Conservation (phyloP, 1,284 basidiomycete species). For the Marasmius sp. region DNA sequence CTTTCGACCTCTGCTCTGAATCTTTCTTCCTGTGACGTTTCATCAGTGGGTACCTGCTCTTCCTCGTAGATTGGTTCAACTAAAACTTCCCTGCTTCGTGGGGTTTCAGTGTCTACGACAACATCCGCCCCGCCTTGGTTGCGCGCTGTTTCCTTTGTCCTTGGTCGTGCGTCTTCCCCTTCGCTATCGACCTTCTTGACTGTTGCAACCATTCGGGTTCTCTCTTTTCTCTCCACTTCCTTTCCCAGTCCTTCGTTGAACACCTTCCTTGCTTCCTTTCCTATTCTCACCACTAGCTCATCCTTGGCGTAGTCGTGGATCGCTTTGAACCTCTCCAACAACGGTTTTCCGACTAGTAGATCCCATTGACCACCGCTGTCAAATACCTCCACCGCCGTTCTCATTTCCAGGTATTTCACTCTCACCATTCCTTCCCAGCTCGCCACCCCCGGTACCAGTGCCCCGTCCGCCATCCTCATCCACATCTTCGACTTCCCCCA, state of each 20-base stretch:
- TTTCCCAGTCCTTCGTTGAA: neutral
- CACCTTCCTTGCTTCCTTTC: neutral
- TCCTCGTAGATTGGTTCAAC: too few species aligned
- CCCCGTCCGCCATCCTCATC: slow-evolving; percentile 30
- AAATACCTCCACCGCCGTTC: slow-evolving; percentile 31
- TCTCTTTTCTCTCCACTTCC: neutral
- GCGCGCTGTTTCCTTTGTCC: neutral
- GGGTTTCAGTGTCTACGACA: too few species aligned
- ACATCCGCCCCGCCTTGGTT: neutral
- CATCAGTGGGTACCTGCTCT: too few species aligned
- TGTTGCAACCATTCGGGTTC: neutral
- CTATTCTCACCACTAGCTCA: slow-evolving; percentile 7
- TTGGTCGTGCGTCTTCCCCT: neutral
- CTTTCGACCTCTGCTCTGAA: too few species aligned
- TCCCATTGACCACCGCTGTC: slow-evolving; percentile 29
- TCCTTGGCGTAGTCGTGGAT: slow-evolving; percentile 27
- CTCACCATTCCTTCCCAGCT: slow-evolving; percentile 25
- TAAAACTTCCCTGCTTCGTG: too few species aligned
- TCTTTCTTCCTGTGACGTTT: too few species aligned
- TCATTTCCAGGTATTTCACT: slow-evolving; percentile 9
- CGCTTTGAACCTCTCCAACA: slow-evolving; percentile 21
- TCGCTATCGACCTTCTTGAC: neutral
- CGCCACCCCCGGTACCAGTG: slow-evolving; percentile 21
- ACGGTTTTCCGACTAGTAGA: slow-evolving; percentile 30
- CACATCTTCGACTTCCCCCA: slow-evolving; percentile 14